Evolutionary conservation across 2,329 filamentous ascomycete species (phyloP), one percentile per base, ranked within the genome.

Genomic region (Pseudocercospora macadamiae): DNA sequence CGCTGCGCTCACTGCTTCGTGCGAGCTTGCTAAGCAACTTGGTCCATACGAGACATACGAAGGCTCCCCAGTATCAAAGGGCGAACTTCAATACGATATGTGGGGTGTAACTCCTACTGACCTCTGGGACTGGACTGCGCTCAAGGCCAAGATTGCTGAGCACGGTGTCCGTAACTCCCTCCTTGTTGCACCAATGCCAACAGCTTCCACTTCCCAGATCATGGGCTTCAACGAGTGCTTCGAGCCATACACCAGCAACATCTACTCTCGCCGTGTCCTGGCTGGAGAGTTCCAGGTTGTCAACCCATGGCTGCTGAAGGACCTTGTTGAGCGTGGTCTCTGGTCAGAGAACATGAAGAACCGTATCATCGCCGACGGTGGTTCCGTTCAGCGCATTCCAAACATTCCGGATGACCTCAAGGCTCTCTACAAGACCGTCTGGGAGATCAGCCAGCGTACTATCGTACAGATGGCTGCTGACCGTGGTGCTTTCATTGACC

Each of bases 341-440:
- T 99, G 95, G 95, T 97, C 93, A 48, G 93, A 99, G 79, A 91
- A 92, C 81, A 99, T 99, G 95, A 99, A 99, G 88, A 99, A 99
- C 83, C 92, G 95, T 70, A 99, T 99, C 83, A 99, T 99, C 72
- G 89, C 95, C 58, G 93, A 97, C 63, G 91, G 91, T 67, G 95
- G 95, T 66, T 97, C 93, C 18, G 89, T 99, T 56, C 95, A 97
- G 78, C 93, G 95, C 77, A 93, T 99, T 64, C 90, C 93, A 73
- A 97, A 96, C 79, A 97, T 99, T 64, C 93, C 95, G 12, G 86
- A 89, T 28, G 95, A 99, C 69, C 89, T 96, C 83, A 99, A 99
- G 83, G 87, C 89, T 36, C 85, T 99, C 5, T 99, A 99, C 86
- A 99, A 99, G 88, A 99, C 95, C 2, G 95, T 99, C 19, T 99